A percentile compares a stretch with the other conserved stretches of the same genome.
phyloP scores from a whole-genome alignment of 192 early-diverging fungal genomes.

The Thoreauomyces humboldtii region DNA sequence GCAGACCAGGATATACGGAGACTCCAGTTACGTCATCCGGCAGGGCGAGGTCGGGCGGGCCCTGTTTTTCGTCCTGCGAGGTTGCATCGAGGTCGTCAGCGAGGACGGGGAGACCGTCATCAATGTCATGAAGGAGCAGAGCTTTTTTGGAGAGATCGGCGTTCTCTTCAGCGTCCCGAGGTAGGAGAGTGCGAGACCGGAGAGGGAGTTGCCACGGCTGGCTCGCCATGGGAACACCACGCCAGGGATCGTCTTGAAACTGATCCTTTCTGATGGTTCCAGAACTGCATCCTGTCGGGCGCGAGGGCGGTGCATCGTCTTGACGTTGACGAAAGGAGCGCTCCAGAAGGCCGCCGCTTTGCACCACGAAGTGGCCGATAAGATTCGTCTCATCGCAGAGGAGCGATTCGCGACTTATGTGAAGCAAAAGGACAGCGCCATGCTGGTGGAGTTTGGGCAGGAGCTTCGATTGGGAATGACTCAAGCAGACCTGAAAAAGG shows the following conservation, averaged over 20 bases:
- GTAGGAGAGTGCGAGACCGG: too few species aligned
- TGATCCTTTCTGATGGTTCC: background rate
- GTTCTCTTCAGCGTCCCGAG: conserved; percentile 69
- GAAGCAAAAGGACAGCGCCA: conserved; percentile 44
- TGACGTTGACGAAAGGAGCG: conserved; percentile 51
- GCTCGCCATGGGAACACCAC: too few species aligned
- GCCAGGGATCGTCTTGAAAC: too few species aligned
- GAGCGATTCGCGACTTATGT: conserved; percentile 49
- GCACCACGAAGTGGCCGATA: conserved; percentile 45
- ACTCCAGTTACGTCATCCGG: conserved; percentile 47
- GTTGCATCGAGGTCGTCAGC: conserved; percentile 52
- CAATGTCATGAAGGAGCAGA: conserved; percentile 59
- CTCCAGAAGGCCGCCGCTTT: conserved; percentile 34
- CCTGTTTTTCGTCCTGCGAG: conserved; percentile 54
- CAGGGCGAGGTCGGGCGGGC: conserved; percentile 60
- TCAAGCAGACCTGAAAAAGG: conserved; percentile 50
- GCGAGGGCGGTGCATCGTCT: conserved; percentile 45
- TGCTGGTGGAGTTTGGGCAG: conserved; percentile 53
- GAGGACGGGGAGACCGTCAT: conserved; percentile 56
- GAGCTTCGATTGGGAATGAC: conserved; percentile 52
- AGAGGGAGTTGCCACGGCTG: too few species aligned
- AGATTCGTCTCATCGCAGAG: conserved; percentile 48
- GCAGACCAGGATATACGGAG: conserved; percentile 48
- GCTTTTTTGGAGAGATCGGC: conserved; percentile 80
- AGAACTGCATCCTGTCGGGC: conserved; percentile 57